Evolutionary conservation across 2,329 filamentous ascomycete species (phyloP), one percentile per base, ranked within the genome.

Genomic region (Lachnellula cervina): DNA sequence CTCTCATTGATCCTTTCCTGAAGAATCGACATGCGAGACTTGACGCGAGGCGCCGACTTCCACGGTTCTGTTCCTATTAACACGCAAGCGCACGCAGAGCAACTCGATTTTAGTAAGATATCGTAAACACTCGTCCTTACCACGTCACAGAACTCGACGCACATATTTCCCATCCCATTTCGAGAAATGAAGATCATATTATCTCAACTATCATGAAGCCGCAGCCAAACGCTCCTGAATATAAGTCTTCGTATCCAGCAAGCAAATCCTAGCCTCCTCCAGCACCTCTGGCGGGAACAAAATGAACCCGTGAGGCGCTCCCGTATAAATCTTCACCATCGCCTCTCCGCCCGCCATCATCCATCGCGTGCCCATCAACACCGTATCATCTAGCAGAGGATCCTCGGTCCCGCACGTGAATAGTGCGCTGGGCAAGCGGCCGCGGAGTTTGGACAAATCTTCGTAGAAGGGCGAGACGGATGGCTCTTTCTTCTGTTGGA

Each of bases 291-390:
- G 5, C 2, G 60, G 51, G 48, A 66, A 63, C 5, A 38, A 46
- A 49, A 67, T 74, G 59, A 80, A 83, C 0, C 74, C 79, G 71
- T 83, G 81, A 17, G 77, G 72, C 8, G 75, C 78, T 0, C 80
- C 80, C n/a, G 75, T 74, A 63, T 76, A 80, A 16, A 82, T 70
- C 68, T 78, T 83, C 2, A 81, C 68, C 2, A 80, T 68, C 0
- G 73, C 72, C 65, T 80, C 76, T 5, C 73, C 74, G 2, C 79
- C 79, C 59, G 70, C 72, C 66, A 77, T 77, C 62, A 68, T 64
- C 80, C 80, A 83, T 68, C 80, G 81, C 2, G 72, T 68, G 4
- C 72, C 71, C 80, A 84, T 82, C 0, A 80, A 61, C 51, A 83
- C 62, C 9, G 73, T 73, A 64, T 84, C 80, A 61, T 78, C 74